These are phyloP conservation scores for Podila clonocystis DNA, from an alignment of 192 early-diverging fungal genomes.

Conservation along the genomic window DNA sequence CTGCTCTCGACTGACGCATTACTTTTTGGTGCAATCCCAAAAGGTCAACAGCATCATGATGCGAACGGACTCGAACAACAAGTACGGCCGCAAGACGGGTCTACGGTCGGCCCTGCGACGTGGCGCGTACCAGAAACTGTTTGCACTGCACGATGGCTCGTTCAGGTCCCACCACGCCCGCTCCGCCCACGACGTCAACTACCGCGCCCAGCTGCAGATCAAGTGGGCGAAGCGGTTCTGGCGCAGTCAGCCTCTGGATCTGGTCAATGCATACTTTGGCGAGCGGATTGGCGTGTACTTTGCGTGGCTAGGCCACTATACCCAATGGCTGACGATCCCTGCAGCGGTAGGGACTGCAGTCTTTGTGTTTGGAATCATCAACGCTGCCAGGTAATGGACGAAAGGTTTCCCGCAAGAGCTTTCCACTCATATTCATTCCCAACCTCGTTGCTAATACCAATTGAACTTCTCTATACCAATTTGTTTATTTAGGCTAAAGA, in stretches of 20 bases:
- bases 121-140: slow-evolving; percentile 34
- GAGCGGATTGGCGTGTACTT: slow-evolving; percentile 74
- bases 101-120: slow-evolving; percentile 23
- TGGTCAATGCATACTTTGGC: slow-evolving; percentile 68
- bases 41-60: slow-evolving; percentile 42
- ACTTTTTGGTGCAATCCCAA: too few species aligned
- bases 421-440: too few species aligned
- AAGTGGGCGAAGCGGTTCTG: slow-evolving; percentile 56
- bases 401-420: neutral
- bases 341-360: slow-evolving; percentile 60
- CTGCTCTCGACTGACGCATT: neutral
- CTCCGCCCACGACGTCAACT: slow-evolving; percentile 11
- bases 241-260: slow-evolving; percentile 53
- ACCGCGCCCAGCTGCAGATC: slow-evolving; percentile 54
- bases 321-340: slow-evolving; percentile 63
- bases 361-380: slow-evolving; percentile 62
- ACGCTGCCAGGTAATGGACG: slow-evolving; percentile 7
- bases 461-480: too few species aligned
- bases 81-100: slow-evolving; percentile 25
- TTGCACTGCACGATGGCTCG: slow-evolving; percentile 67
- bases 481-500: slow-evolving; percentile 10
- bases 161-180: slow-evolving; percentile 1
- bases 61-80: slow-evolving; percentile 22
- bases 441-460: too few species aligned
- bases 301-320: slow-evolving; percentile 74